phyloP scores from a whole-genome alignment of 169 alveolate species.

The Cryptosporidium meleagridis region DNA sequence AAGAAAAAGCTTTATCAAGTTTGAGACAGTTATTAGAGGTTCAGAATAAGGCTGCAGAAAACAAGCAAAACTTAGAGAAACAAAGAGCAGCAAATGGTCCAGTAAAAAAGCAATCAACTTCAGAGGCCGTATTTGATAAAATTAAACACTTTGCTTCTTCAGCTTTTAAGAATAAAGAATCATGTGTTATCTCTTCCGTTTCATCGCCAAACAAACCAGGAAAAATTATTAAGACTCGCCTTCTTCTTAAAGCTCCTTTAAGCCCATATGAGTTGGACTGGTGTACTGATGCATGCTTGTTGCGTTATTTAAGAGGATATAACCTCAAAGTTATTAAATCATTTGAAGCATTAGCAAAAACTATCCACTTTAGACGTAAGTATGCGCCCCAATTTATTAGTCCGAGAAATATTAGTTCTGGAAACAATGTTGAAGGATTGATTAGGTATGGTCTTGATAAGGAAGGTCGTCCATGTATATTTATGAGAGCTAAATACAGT shows the following conservation, averaged over 20 bases:
- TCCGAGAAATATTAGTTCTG: conserved; percentile 59
- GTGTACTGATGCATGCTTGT: conserved; percentile 67
- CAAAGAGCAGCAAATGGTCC: conserved; percentile 60
- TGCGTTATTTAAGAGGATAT: conserved; percentile 67
- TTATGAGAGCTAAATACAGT: conserved; percentile 71
- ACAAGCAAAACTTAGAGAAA: conserved; percentile 38
- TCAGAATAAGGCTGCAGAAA: conserved; percentile 71
- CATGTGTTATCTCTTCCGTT: conserved; percentile 61
- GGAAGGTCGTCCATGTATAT: conserved; percentile 68
- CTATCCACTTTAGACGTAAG: conserved; percentile 70
- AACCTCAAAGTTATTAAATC: conserved; percentile 62
- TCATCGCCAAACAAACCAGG: conserved; percentile 69
- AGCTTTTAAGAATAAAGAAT: conserved; percentile 47
- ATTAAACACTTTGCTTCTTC: conserved; percentile 64
- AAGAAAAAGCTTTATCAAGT: conserved; percentile 46
- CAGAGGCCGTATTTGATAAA: conserved; percentile 65
- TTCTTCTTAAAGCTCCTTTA: conserved; percentile 58
- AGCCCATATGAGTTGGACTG: conserved; percentile 60
- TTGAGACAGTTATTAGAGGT: conserved; percentile 56
- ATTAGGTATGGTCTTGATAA: conserved; percentile 49
- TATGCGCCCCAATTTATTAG: conserved; percentile 71
- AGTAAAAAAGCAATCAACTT: conserved; percentile 47
- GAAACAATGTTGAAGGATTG: conserved; percentile 59
- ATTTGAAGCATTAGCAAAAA: conserved; percentile 65
- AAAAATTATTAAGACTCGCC: conserved; percentile 56